Evolutionary conservation across 2,329 filamentous ascomycete species (phyloP).

Genomic region (Didymella segeticola): DNA sequence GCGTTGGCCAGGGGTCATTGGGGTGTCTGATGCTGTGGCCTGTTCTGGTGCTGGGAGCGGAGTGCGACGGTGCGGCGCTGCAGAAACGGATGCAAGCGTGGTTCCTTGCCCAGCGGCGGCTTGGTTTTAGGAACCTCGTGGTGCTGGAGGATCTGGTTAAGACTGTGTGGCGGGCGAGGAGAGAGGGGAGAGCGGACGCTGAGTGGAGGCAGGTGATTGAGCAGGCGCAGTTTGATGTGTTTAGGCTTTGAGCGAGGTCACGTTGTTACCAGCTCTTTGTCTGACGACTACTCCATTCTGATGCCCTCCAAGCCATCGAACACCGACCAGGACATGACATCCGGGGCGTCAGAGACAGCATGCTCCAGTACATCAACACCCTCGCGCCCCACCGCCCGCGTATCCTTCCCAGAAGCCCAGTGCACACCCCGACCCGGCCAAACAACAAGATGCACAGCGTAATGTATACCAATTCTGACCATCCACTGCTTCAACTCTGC

Average conservation of each 20-base stretch:
- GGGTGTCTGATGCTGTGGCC: slow-evolving; percentile 22
- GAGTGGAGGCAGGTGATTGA: slow-evolving; percentile 15
- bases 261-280: no score
- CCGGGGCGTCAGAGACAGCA: slow-evolving; percentile 22
- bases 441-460: slow-evolving; percentile 44
- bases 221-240: slow-evolving; percentile 13
- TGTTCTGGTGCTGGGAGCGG: slow-evolving; percentile 19
- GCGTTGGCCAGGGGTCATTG: slow-evolving; percentile 7
- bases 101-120: slow-evolving; percentile 14
- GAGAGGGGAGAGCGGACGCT: background rate
- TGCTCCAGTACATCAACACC: slow-evolving; percentile 25
- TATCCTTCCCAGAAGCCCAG: slow-evolving; percentile 39
- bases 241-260: slow-evolving; percentile 18
- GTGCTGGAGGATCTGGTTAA: slow-evolving; percentile 14
- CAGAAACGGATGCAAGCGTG: slow-evolving; percentile 11
- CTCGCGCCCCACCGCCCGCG: slow-evolving; percentile 34
- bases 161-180: slow-evolving; percentile 11
- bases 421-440: slow-evolving; percentile 40
- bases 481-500: slow-evolving; percentile 25
- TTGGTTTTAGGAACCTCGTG: slow-evolving; percentile 17
- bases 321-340: slow-evolving; percentile 18
- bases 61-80: slow-evolving; percentile 2
- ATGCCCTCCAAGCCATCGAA: slow-evolving; percentile 1
- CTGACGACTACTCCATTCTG: no score
- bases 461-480: slow-evolving; percentile 42